Evolutionary conservation across 2,329 filamentous ascomycete genomes (phyloP), one percentile per base, ranked within the genome.

Genomic region (Fusarium oxysporum): DNA sequence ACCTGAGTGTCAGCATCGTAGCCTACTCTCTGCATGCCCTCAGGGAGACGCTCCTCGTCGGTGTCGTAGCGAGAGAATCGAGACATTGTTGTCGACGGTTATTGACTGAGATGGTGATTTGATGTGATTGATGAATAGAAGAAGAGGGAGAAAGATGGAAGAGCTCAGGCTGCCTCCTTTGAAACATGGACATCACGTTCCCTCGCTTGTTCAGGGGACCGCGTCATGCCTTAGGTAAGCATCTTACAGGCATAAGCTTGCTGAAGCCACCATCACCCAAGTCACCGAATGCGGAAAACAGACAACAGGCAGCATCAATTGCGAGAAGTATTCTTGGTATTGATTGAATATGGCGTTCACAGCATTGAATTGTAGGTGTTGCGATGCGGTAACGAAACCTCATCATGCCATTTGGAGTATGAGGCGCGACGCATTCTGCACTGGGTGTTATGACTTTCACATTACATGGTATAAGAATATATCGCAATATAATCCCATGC

Each of bases 1-100:
- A 82, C 80, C 73, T 88, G 83, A 3, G 82, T 85, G 77, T 89
- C 87, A 61, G 87, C 86, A 68, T 90, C 88, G 80, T 90, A 90
- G 71, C 86, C 87, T 33, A 88, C 81, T 63, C 88, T 84, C 45
- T 81, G 77, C 84, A 90, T 88, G 78, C 87, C 88, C 44, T 85
- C 82, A 6, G 88, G 88, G 21, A 90, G 84, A 47, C 88, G 86
- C 63, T 86, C 82, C 28, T 85, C 82, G 70, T 89, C 88, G 9
- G 82, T 80, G 60, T 86, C 84, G 76, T 83, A 83, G 60, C 79
- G 80, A 25, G 83, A 82, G 73, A 80, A 84, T 66, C 83, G 83
- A 64, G 82, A 80, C 84, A 86, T 86, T 69, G 6, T 38, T 40
- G 32, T 10, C 21, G 28, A 40, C 56, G 28, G 14, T 28, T 21